phyloP scores from a whole-genome alignment of 768 basidiomycete species.

The Lactifluus echinatus region DNA sequence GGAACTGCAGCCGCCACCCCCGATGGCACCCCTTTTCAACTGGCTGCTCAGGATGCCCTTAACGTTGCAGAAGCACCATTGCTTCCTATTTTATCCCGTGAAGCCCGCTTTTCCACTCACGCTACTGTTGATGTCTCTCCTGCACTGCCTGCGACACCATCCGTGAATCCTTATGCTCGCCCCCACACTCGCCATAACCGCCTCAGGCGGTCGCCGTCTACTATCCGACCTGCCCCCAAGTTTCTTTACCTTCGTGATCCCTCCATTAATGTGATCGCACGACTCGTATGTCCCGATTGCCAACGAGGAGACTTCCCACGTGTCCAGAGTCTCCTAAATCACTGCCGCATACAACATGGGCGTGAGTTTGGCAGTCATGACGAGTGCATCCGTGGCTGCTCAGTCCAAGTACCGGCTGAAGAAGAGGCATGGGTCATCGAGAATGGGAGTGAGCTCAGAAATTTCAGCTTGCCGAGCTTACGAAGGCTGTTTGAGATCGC shows the following conservation, averaged over 20 bases:
- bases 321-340: slow-evolving; percentile 44
- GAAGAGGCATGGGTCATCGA: slow-evolving; percentile 30
- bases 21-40: slow-evolving; percentile 26
- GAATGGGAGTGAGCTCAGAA: slow-evolving; percentile 34
- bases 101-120: slow-evolving; percentile 18
- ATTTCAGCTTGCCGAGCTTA: slow-evolving; percentile 37
- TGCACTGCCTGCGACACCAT: slow-evolving; percentile 17
- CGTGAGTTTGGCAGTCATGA: slow-evolving; percentile 44
- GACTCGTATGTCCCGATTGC: slow-evolving; percentile 38
- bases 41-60: slow-evolving; percentile 36
- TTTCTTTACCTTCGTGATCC: slow-evolving; percentile 33
- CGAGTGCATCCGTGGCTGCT: slow-evolving; percentile 40
- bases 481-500: slow-evolving; percentile 42
- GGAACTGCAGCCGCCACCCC: background rate
- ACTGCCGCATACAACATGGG: slow-evolving; percentile 41
- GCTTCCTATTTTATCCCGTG: slow-evolving; percentile 31
- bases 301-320: slow-evolving; percentile 40
- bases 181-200: slow-evolving; percentile 26
- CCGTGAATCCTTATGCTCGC: slow-evolving; percentile 21
- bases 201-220: slow-evolving; percentile 21
- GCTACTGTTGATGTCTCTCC: slow-evolving; percentile 22
- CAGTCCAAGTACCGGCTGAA: slow-evolving; percentile 29
- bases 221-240: slow-evolving; percentile 19
- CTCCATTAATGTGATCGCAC: slow-evolving; percentile 28
- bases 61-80: slow-evolving; percentile 34